Base-by-base conservation (phyloP, 306 rosid species). In the Aeschynomene evenia region DNA sequence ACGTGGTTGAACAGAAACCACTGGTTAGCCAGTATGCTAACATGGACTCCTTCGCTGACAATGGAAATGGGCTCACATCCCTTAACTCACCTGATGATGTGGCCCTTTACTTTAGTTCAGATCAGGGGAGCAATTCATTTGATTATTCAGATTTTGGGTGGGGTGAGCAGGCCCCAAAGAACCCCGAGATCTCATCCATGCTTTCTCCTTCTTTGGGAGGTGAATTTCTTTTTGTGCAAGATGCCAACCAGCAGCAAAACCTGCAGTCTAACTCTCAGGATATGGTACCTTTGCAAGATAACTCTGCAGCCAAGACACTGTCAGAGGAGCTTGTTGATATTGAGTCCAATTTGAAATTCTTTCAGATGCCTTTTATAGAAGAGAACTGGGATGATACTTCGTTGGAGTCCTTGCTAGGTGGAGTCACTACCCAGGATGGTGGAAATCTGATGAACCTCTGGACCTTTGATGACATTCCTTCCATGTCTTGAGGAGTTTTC, bases 101-200 rank as follows among this genome's bases (percentile, higher is more conserved):
- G 9, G 70, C 87, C 4, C 7, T 60, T 26, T 71, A 80, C 76
- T 88, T 91, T 37, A 66, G 79, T 72, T 91, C 96, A 0, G 96
- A 91, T 28, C 93, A 83, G 86, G 88, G 84, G 42, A 88, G 97
- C 70, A 88, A 91, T 72, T 86, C 92, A 12, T 83, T 83, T 37
- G 96, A 79, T 45, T 81, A 79, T 78, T 85, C 96, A 4, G 92
- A 82, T 69, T 79, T 86, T 28, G 83, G 82, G 46, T 81, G 80
- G 87, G 83, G 83, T 52, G 91, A 86, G 22, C 86, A 86, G 74
- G 83, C 86, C 31, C 71, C 86, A 14, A 88, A 75, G 77, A 81
- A 92, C 55, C 95, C 96, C 13, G 93, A 88, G 68, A 86, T 88
- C 71, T 75, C 92, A 8, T 88, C 97, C 24, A 82, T 86, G 54